These are phyloP conservation scores for Mortierella sp. DNA, from an alignment of 371 early-diverging fungal genomes.

Conservation along the genomic window DNA sequence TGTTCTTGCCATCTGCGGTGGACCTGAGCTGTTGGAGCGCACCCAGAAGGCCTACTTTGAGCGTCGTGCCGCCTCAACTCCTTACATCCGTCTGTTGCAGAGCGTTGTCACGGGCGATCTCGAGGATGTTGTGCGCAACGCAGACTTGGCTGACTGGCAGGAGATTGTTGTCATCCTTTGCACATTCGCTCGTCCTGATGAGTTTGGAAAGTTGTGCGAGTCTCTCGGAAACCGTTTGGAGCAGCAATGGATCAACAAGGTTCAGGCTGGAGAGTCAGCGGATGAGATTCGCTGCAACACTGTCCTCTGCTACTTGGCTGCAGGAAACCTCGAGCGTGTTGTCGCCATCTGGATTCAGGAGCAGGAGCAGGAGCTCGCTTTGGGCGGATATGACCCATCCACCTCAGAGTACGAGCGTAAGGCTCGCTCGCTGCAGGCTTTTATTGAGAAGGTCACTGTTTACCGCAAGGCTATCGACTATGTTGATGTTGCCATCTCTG, in stretches of 20 bases:
- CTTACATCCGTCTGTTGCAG: constrained; percentile 88
- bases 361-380: constrained; percentile 57
- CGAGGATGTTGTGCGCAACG: constrained; percentile 83
- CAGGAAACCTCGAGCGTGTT: constrained; percentile 91
- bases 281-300: constrained; percentile 71
- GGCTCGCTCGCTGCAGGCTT: constrained; percentile 74
- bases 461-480: constrained; percentile 92
- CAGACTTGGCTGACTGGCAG: constrained; percentile 90
- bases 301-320: constrained; percentile 90
- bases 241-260: constrained; percentile 57
- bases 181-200: constrained; percentile 88
- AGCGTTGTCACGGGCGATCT: constrained; percentile 86
- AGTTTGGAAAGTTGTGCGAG: constrained; percentile 79
- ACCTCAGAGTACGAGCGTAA: constrained; percentile 63
- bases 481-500: constrained; percentile 70
- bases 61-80: constrained; percentile 68
- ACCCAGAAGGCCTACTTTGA: constrained; percentile 92
- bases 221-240: constrained; percentile 80
- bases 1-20: constrained; percentile 90
- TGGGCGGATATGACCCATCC: constrained; percentile 20
- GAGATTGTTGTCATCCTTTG: constrained; percentile 92
- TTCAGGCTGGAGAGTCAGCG: constrained; percentile 43
- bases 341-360: constrained; percentile 87
- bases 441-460: constrained; percentile 93
- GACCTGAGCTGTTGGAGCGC: constrained; percentile 83